A percentile compares a stretch with the other conserved stretches of the same genome.
phyloP scores from a whole-genome alignment of 164 flowering plant genomes.

The Chimonanthus salicifolius region DNA sequence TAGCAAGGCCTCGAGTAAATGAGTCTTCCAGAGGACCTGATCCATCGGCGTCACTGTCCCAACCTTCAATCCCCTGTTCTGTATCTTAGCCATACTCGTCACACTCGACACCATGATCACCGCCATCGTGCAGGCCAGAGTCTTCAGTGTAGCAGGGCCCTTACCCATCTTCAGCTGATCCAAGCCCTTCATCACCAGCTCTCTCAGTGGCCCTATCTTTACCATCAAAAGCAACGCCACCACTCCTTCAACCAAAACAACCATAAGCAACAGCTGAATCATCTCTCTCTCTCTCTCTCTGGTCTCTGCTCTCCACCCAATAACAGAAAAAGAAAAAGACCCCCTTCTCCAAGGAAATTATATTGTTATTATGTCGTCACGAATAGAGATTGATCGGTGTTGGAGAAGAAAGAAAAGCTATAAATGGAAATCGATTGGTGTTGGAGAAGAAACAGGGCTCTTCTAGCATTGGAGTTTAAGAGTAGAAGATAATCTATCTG shows the following conservation, averaged over 20 bases:
- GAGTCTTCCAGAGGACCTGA: slow-evolving; percentile 96
- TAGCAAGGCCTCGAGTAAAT: slow-evolving; percentile 86
- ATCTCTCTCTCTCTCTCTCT: slow-evolving; percentile 20
- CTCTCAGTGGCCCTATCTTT: slow-evolving; percentile 86
- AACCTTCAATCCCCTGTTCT: slow-evolving; percentile 81
- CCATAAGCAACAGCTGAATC: slow-evolving; percentile 80
- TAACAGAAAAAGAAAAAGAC: too few relatives aligned
- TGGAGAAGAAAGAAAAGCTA: too few relatives aligned
- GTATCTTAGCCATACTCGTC: slow-evolving; percentile 79
- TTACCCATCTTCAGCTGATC: slow-evolving; percentile 83
- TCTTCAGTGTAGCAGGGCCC: slow-evolving; percentile 79
- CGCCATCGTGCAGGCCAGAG: slow-evolving; percentile 81
- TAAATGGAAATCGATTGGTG: too few relatives aligned
- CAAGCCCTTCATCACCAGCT: slow-evolving; percentile 73
- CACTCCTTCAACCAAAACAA: slow-evolving; percentile 60
- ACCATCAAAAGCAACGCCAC: slow-evolving; percentile 73
- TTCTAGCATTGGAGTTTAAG: too few relatives aligned
- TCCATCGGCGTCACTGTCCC: slow-evolving; percentile 98
- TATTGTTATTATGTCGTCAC: too few relatives aligned
- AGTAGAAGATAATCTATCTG: too few relatives aligned
- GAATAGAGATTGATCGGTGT: too few relatives aligned
- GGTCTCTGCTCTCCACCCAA: too few relatives aligned
- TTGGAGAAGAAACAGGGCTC: too few relatives aligned
- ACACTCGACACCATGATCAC: slow-evolving; percentile 66
- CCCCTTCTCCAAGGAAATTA: too few relatives aligned